Evolutionary conservation across 1,284 basidiomycete species (phyloP).

Genomic region (Ustilago esculenta): DNA sequence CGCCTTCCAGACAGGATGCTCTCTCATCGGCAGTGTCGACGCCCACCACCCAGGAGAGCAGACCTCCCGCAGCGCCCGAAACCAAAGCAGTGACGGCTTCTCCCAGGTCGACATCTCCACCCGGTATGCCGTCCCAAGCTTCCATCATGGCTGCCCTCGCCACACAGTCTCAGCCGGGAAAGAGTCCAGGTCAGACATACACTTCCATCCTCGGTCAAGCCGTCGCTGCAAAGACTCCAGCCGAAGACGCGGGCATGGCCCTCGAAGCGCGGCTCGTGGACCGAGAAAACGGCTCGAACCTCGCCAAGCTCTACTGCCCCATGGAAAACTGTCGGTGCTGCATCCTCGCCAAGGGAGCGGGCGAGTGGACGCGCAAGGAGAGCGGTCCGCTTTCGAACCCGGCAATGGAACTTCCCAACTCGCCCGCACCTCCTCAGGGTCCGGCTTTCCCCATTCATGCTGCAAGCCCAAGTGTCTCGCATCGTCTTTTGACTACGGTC

Average conservation of each 20-base stretch:
- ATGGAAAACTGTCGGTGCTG: constrained; percentile 61
- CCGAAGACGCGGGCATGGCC: constrained; percentile 60
- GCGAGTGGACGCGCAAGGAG: constrained; percentile 58
- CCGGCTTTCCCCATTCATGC: constrained; percentile 38
- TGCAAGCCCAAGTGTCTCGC: constrained; percentile 11
- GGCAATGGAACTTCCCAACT: constrained; percentile 44
- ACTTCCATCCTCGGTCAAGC: constrained; percentile 63
- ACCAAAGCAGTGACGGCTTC: constrained; percentile 5
- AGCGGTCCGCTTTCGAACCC: constrained; percentile 55
- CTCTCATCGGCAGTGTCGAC: background rate
- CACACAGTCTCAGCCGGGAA: constrained; percentile 41
- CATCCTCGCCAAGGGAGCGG: constrained; percentile 49
- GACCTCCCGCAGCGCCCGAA: background rate
- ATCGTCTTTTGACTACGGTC: constrained; percentile 35
- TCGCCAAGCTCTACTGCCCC: constrained; percentile 61
- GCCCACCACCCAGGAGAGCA: constrained; percentile 1
- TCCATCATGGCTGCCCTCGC: constrained; percentile 55
- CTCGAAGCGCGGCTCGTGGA: constrained; percentile 64
- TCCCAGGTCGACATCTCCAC: constrained; percentile 14
- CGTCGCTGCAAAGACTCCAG: constrained; percentile 62
- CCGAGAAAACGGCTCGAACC: constrained; percentile 49
- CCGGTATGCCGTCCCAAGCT: constrained; percentile 48
- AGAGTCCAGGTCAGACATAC: constrained; percentile 38
- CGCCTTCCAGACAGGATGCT: background rate
- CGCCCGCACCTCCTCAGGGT: constrained; percentile 39